These are phyloP conservation scores for Coniella lustricola DNA, from an alignment of 2,329 filamentous ascomycete species.

Conservation along the genomic window DNA sequence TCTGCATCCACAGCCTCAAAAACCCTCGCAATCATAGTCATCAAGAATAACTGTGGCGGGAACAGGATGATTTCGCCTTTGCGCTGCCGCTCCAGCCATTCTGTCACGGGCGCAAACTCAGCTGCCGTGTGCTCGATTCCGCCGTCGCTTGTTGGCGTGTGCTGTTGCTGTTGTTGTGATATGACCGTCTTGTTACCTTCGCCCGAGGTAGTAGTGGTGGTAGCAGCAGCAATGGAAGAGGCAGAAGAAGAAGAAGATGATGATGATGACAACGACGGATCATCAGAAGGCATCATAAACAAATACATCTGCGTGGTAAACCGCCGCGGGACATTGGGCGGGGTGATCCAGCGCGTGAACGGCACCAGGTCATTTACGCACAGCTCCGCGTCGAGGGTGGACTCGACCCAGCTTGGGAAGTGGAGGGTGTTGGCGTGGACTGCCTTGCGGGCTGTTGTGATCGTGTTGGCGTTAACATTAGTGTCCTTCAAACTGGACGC, in stretches of 20 bases:
- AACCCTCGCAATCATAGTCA: constrained; percentile 51
- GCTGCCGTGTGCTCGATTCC: constrained; percentile 58
- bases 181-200: too few relatives aligned
- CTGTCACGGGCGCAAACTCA: constrained; percentile 61
- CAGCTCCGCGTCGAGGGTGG: constrained; percentile 5
- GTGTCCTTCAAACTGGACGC: too few relatives aligned
- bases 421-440: constrained; percentile 60
- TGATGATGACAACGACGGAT: too few relatives aligned
- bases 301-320: constrained; percentile 98
- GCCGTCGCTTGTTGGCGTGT: constrained; percentile 64
- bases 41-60: constrained; percentile 78
- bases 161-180: constrained; percentile 35
- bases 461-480: too few relatives aligned
- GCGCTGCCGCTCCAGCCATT: constrained; percentile 62
- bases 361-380: constrained; percentile 58
- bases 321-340: constrained; percentile 60
- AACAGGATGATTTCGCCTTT: constrained; percentile 72
- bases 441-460: constrained; percentile 47
- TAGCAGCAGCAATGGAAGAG: not conserved
- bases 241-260: constrained; percentile 16
- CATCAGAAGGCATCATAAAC: constrained; percentile 66
- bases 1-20: constrained; percentile 31
- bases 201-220: too few relatives aligned
- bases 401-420: constrained; percentile 59
- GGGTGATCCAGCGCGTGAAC: constrained; percentile 91